These are phyloP conservation scores for Luffa aegyptiaca DNA, from an alignment of 306 rosid genomes.

Conservation along the genomic window DNA sequence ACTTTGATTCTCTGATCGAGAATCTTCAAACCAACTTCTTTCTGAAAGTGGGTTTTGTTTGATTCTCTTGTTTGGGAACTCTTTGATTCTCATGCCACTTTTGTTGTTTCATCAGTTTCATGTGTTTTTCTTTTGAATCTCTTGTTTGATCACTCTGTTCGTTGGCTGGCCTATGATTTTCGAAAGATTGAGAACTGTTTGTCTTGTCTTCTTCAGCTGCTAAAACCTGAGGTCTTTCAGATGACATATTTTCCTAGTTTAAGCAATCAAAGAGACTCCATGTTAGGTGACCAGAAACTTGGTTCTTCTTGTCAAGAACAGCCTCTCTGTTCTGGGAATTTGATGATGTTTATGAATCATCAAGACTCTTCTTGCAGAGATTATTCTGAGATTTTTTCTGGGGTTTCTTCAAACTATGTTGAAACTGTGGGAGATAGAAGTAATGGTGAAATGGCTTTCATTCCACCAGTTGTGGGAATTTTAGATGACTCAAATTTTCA, in stretches of 20 bases:
- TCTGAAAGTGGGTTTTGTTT: not conserved
- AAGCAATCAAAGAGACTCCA: constrained; percentile 27
- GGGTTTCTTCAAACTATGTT: constrained; percentile 30
- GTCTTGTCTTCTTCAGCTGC: not conserved
- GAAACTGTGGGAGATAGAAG: constrained; percentile 42
- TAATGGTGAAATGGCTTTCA: constrained; percentile 40
- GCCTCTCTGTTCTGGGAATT: constrained; percentile 21
- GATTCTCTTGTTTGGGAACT: not conserved
- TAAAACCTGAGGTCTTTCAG: not conserved
- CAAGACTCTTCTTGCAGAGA: constrained; percentile 50
- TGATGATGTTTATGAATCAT: constrained; percentile 55
- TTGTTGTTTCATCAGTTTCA: not conserved
- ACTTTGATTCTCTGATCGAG: not conserved
- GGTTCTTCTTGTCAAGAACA: constrained; percentile 26
- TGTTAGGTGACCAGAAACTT: constrained; percentile 30
- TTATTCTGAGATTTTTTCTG: constrained; percentile 43
- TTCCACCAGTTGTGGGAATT: constrained; percentile 32
- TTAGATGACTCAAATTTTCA: constrained; percentile 25
- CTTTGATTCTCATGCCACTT: not conserved
- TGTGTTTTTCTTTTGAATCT: not conserved
- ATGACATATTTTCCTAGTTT: constrained; percentile 29
- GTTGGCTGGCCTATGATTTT: not conserved
- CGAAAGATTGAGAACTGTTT: not conserved
- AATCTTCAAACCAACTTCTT: not conserved
- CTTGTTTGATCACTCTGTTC: not conserved